phyloP scores from a whole-genome alignment of 1,284 basidiomycete genomes.

The Rhizoctonia solani region DNA sequence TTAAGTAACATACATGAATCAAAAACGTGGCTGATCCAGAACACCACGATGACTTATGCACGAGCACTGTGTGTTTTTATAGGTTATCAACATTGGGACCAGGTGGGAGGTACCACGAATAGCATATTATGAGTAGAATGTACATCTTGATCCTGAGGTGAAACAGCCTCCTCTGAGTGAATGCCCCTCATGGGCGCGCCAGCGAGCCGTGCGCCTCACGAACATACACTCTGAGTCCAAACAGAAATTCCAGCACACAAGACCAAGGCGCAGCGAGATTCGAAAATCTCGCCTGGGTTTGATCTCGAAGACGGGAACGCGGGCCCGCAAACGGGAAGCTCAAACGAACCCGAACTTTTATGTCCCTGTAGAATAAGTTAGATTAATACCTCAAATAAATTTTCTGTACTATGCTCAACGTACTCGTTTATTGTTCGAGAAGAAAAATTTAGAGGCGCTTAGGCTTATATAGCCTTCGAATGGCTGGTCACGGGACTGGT shows the following conservation, averaged over 20 bases:
- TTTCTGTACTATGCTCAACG: neutral
- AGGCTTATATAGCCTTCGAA: conserved; percentile 11
- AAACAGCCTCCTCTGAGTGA: conserved; percentile 8
- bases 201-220: conserved; percentile 23
- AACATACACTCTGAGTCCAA: conserved; percentile 8
- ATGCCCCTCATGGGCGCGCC: conserved; percentile 27
- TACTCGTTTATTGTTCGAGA: conserved; percentile 37
- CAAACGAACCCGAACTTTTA: conserved; percentile 74
- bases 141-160: conserved; percentile 11
- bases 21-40: no score
- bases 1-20: no score
- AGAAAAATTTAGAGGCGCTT: conserved; percentile 12
- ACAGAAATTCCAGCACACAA: conserved; percentile 10
- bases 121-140: no score
- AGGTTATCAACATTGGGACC: no score
- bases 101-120: no score
- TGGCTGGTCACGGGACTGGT: conserved; percentile 1
- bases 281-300: conserved; percentile 26
- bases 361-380: conserved; percentile 60
- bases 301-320: conserved; percentile 33
- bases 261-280: conserved; percentile 27
- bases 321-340: conserved; percentile 34
- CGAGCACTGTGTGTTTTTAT: no score
- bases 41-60: no score
- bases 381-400: neutral